Evolutionary conservation across 2,329 filamentous ascomycete genomes (phyloP).

Genomic region (Epichloe sp.): DNA sequence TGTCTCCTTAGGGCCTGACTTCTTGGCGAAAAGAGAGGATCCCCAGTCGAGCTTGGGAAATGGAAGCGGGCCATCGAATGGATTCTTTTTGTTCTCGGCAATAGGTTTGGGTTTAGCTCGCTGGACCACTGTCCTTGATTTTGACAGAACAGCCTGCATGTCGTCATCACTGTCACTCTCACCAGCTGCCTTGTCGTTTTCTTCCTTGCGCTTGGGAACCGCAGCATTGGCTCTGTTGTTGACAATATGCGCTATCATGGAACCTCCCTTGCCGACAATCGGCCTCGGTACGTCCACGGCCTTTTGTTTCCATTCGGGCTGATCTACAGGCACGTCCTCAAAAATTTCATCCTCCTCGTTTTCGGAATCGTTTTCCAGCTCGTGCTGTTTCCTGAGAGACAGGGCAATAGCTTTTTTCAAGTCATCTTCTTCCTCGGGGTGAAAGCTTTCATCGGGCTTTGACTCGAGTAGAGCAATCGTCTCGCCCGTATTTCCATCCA

Average conservation of each 20-base stretch:
- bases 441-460: constrained; percentile 24
- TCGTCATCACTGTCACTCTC: constrained; percentile 70
- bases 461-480: constrained; percentile 9
- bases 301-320: constrained; percentile 43
- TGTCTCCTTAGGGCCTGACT: constrained; percentile 14
- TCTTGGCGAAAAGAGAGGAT: constrained; percentile 42
- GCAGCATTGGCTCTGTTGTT: constrained; percentile 58
- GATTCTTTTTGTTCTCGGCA: constrained; percentile 42
- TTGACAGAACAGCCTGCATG: constrained; percentile 60
- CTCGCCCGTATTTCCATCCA: constrained; percentile 19
- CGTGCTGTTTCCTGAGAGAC: constrained; percentile 58
- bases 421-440: constrained; percentile 41
- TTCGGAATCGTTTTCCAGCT: constrained; percentile 21
- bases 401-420: constrained; percentile 72
- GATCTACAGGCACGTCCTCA: constrained; percentile 33
- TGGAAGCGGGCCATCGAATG: constrained; percentile 69
- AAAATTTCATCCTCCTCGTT: constrained; percentile 31
- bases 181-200: constrained; percentile 6
- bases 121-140: constrained; percentile 47
- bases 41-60: constrained; percentile 76
- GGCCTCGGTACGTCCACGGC: constrained; percentile 37
- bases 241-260: constrained; percentile 59
- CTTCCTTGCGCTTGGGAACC: constrained; percentile 29
- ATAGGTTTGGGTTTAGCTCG: constrained; percentile 26
- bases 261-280: constrained; percentile 36